Conservation (phyloP, 2,329 filamentous ascomycete species). For the Claviceps sp. region DNA sequence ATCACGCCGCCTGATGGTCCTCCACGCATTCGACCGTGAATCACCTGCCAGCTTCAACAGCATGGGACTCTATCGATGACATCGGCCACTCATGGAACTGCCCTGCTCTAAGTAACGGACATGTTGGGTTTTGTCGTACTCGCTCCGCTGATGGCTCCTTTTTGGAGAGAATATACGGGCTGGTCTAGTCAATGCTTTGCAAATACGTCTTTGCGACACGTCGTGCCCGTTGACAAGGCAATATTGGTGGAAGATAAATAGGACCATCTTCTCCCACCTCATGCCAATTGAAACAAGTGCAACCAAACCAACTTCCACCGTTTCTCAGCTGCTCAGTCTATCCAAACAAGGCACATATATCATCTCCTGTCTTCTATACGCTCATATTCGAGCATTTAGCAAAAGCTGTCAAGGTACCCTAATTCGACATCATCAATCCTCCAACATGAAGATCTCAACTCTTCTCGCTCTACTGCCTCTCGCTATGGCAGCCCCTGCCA, state of each 20-base stretch:
- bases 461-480: conserved; percentile 21
- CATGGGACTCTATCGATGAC: not conserved
- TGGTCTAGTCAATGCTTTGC: not conserved
- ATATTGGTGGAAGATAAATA: not conserved
- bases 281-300: too few relatives aligned
- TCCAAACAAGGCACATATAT: not conserved
- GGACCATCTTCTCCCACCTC: too few relatives aligned
- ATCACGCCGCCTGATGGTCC: not conserved
- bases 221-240: not conserved
- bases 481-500: conserved; percentile 18
- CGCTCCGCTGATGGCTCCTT: not conserved
- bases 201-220: not conserved
- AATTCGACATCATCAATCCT: not conserved
- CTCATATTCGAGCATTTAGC: too few relatives aligned
- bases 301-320: too few relatives aligned
- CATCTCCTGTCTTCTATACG: too few relatives aligned
- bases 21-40: not conserved
- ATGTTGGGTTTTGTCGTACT: not conserved
- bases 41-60: not conserved
- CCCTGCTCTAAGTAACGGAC: not conserved
- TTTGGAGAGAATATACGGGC: not conserved
- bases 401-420: too few relatives aligned
- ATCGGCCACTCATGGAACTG: not conserved
- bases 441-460: conserved; percentile 17
- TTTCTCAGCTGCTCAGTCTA: not conserved